Conservation (phyloP, 139 green algal genomes). For the Edaphochlamys debaryana region DNA sequence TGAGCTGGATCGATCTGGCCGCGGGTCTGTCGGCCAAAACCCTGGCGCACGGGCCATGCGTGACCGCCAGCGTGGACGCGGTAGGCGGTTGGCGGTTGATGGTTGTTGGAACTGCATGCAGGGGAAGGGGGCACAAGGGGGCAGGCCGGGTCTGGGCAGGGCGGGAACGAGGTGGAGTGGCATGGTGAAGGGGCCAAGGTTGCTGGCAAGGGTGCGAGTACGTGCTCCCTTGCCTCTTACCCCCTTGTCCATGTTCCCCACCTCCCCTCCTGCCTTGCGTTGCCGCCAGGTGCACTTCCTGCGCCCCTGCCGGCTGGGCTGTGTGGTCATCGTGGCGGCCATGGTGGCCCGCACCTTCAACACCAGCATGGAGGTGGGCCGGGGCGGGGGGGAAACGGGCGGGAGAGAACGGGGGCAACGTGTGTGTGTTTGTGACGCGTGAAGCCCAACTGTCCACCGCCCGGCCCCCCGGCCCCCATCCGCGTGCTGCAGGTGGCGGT, state of each 20-base stretch:
- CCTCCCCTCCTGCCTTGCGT: neutral
- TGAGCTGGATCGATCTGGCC: constrained; percentile 88
- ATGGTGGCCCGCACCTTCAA: constrained; percentile 86
- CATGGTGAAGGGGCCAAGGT: no score
- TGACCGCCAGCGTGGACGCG: constrained; percentile 80
- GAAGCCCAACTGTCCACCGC: no score
- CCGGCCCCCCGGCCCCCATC: no score
- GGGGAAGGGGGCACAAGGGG: neutral
- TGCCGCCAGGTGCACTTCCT: no score
- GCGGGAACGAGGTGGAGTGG: no score
- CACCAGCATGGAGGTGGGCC: constrained; percentile 75
- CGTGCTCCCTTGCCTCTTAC: no score
- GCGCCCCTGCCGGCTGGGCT: constrained; percentile 39
- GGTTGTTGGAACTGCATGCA: constrained; percentile 27
- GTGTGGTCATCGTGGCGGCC: constrained; percentile 82
- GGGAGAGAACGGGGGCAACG: neutral
- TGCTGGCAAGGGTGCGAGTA: no score
- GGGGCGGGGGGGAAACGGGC: neutral
- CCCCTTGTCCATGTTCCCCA: neutral
- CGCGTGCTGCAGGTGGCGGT: constrained; percentile 65
- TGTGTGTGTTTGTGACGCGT: no score
- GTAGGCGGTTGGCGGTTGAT: no score
- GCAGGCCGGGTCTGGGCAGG: no score
- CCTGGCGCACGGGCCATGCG: constrained; percentile 74
- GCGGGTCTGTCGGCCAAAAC: constrained; percentile 85